Percentiles rank a stretch among this genome's conserved stretches.
phyloP scores from a whole-genome alignment of 345 rosid species.

The Citrus trifoliata region DNA sequence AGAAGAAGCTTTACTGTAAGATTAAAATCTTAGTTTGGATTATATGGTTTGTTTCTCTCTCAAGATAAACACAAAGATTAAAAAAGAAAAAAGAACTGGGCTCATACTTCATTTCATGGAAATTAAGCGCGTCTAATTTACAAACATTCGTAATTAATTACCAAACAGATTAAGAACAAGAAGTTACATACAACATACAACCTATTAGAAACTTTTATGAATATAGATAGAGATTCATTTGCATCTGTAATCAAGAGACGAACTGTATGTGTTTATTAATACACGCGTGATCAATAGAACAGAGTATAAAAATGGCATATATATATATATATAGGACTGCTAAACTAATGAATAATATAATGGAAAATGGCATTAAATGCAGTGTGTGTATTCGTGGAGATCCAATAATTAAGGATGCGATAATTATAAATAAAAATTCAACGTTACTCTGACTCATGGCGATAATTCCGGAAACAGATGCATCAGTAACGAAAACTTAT shows the following conservation, averaged over 20 bases:
- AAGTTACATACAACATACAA: neutral
- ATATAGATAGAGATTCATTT: neutral
- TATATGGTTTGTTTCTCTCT: neutral
- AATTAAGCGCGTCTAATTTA: too few species aligned
- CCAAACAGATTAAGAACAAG: neutral
- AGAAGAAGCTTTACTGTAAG: neutral
- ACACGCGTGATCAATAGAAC: too few species aligned
- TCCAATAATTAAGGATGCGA: too few species aligned
- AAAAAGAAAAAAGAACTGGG: too few species aligned
- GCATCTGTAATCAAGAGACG: rapidly evolving
- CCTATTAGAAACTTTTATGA: neutral
- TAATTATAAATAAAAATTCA: too few species aligned
- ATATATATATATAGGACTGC: too few species aligned
- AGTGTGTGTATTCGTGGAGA: neutral
- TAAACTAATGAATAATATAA: too few species aligned
- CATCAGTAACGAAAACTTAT: too few species aligned
- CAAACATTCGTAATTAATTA: too few species aligned
- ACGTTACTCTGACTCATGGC: neutral
- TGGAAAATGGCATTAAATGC: neutral
- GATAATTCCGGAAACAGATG: neutral
- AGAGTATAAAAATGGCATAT: too few species aligned
- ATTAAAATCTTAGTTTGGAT: neutral
- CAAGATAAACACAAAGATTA: neutral
- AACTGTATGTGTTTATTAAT: neutral
- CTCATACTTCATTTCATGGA: too few species aligned